Evolutionary conservation across 805 yeast species (phyloP).

Genomic region (Starmera quercuum): DNA sequence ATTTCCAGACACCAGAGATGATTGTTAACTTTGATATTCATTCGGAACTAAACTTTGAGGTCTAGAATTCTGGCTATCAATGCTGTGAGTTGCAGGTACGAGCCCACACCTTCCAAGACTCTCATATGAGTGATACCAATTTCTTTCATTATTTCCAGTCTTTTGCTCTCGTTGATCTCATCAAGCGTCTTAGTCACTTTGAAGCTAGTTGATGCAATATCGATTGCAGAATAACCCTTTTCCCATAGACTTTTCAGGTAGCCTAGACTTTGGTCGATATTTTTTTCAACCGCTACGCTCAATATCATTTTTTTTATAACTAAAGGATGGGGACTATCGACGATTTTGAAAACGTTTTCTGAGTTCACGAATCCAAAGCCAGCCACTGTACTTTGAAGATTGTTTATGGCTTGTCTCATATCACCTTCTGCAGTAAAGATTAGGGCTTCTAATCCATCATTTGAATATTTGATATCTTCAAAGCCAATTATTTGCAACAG

Average conservation of each 20-base stretch:
- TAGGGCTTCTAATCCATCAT: slow-evolving; percentile 88
- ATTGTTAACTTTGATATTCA: not conserved
- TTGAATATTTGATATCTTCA: slow-evolving; percentile 72
- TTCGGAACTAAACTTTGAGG: no score
- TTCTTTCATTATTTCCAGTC: slow-evolving; percentile 74
- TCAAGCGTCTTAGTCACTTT: slow-evolving; percentile 75
- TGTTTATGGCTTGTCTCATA: slow-evolving; percentile 96
- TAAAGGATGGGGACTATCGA: slow-evolving; percentile 93
- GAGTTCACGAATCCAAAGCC: slow-evolving; percentile 91
- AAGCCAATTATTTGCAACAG: slow-evolving; percentile 59
- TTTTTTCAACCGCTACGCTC: slow-evolving; percentile 30
- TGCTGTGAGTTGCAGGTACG: slow-evolving; percentile 81
- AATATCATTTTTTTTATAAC: slow-evolving; percentile 67
- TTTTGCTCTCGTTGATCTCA: slow-evolving; percentile 55
- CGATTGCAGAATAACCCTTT: slow-evolving; percentile 90
- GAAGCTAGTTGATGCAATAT: slow-evolving; percentile 85
- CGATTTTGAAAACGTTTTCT: slow-evolving; percentile 89
- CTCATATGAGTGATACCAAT: slow-evolving; percentile 92
- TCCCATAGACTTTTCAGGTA: slow-evolving; percentile 68
- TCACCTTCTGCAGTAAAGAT: slow-evolving; percentile 97
- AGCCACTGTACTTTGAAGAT: slow-evolving; percentile 87
- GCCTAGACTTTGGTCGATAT: slow-evolving; percentile 59
- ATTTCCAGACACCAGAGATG: not conserved
- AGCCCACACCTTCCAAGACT: slow-evolving; percentile 85
- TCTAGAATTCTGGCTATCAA: slow-evolving; percentile 50